Evolutionary conservation across 23 red algal species (phyloP).

Genomic region (Gracilaria domingensis): DNA sequence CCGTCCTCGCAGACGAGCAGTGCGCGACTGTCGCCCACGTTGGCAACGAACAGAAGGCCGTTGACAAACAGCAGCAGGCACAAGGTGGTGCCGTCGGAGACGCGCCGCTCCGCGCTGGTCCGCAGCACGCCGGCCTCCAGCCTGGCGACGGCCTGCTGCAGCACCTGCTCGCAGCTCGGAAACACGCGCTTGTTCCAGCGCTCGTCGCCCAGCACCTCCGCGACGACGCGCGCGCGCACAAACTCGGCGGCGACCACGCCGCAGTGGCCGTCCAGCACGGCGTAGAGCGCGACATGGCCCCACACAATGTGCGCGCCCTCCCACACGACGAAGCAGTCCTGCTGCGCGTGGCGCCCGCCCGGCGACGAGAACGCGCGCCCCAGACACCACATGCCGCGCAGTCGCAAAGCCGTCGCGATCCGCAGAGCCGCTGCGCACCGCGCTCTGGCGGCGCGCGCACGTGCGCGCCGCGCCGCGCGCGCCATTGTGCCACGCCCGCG

Average conservation of each 20-base stretch:
- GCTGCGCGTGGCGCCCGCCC: constrained; percentile 9
- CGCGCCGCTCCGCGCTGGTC: background rate
- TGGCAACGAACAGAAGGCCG: constrained; percentile 14
- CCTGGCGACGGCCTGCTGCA: constrained; percentile 12
- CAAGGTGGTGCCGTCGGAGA: constrained; percentile 18
- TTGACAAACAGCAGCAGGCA: constrained; percentile 16
- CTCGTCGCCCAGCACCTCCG: constrained; percentile 5
- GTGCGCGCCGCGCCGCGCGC: background rate
- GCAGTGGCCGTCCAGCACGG: constrained; percentile 46
- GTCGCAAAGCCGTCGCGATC: no score
- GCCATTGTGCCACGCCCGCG: background rate
- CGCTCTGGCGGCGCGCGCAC: background rate
- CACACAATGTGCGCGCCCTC: constrained; percentile 10
- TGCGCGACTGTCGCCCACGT: constrained; percentile 47
- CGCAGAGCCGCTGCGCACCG: background rate
- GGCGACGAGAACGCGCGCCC: constrained; percentile 16
- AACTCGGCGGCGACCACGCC: constrained; percentile 29
- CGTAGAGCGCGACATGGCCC: constrained; percentile 21
- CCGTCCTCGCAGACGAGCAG: constrained; percentile 12
- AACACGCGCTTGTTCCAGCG: constrained; percentile 18
- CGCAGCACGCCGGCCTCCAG: background rate
- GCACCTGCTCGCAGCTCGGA: constrained; percentile 8
- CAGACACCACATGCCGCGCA: constrained; percentile 1
- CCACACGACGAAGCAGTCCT: constrained; percentile 44
- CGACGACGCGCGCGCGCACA: constrained; percentile 14